Base-by-base conservation (phyloP, 2,329 filamentous ascomycete species). In the Phialophora tarda region DNA sequence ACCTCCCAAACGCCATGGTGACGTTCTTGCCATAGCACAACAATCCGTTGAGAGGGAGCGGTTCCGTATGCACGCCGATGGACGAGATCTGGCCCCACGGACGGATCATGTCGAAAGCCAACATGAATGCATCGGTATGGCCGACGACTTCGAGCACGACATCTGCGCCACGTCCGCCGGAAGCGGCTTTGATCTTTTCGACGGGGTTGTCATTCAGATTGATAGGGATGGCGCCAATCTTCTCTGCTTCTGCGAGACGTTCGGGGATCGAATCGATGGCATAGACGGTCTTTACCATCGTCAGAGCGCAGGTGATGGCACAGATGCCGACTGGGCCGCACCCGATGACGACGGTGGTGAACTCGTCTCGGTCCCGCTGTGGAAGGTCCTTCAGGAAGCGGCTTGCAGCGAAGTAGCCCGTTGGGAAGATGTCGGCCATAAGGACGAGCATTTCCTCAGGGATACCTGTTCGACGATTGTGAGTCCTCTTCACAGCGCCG, bases 121-220 rank as follows among this genome's bases (percentile, higher is more conserved):
- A 59, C 66, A 67, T 69, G 64, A 73, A 70, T 4, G 72, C 72
- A 57, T 72, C 70, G 11, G 65, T 47, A 32, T 72, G 72, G 0
- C 72, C 72, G 24, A 73, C 72, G 17, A 70, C 61, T 50, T 73
- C 71, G 23, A 73, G 63, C 21, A 72, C 71, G 0, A 73, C 77
- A 84, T 98, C 38, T 92, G 89, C 23, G 91, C 94, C 38, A 82
- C 99, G 67, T 0, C 83, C 85, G 1, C 79, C 83, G 59, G 89
- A 88, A 14, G 79, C 72, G 64, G 83, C 77, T 55, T 89, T 85
- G 59, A 89, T 89, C 72, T 86, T 81, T 41, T 87, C 82, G 0
- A 88, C 3, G 81, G 84, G 75, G 11, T 82, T 81, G 66, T 86
- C 83, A 24, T 79, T 83, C 71, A 90, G 89, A 71, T 89, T 83